Evolutionary conservation across 352 stramenopile genomes (phyloP).

Genomic region (Globisporangium polare): DNA sequence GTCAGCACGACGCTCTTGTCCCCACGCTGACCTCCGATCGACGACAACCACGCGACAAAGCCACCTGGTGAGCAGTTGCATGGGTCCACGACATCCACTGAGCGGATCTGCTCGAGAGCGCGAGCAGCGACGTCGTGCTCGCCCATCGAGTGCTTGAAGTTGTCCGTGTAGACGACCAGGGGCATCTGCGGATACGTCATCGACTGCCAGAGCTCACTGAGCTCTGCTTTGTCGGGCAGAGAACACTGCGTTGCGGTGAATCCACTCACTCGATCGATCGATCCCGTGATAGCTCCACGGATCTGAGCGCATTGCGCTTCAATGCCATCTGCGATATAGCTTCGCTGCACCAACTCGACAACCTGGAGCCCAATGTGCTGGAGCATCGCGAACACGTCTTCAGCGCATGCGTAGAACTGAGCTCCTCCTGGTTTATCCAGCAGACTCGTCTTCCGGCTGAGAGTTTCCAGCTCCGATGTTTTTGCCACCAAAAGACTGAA

Average conservation of each 20-base stretch:
- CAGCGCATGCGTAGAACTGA: conserved; percentile 8
- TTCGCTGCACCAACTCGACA: conserved; percentile 2
- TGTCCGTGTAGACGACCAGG: conserved; percentile 1
- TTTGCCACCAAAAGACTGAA: conserved; percentile 13
- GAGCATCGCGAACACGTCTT: conserved; percentile 21
- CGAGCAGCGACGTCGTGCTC: background rate
- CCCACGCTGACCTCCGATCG: background rate
- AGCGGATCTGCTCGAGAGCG: background rate
- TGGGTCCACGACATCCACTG: background rate
- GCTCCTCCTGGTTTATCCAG: background rate
- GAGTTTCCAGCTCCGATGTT: background rate
- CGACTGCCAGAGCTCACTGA: background rate
- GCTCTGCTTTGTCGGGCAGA: background rate
- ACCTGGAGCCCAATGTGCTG: conserved; percentile 1
- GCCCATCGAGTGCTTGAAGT: background rate
- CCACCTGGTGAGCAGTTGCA: background rate
- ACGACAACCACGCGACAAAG: conserved; percentile 12
- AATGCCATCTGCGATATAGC: conserved; percentile 1
- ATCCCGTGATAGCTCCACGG: background rate
- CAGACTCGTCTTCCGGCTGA: background rate
- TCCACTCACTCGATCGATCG: background rate
- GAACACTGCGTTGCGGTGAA: background rate
- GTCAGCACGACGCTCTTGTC: background rate
- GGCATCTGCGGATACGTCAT: background rate
- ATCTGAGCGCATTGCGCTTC: background rate